Evolutionary conservation across 1,284 basidiomycete genomes (phyloP).

Genomic region (Gymnopus androsaceus): DNA sequence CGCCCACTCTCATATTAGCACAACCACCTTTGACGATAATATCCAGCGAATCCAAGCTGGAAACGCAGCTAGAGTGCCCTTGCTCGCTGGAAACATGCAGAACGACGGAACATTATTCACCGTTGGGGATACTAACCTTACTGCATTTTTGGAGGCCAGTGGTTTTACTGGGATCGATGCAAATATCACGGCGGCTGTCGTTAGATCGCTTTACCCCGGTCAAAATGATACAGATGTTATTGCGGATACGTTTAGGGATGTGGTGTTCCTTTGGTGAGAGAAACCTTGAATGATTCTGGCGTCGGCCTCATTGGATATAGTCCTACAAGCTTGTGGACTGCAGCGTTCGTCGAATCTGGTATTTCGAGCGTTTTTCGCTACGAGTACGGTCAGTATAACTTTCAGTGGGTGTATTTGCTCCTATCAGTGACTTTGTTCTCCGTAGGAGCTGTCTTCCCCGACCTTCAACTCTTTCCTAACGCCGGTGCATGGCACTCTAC

Average conservation of each 20-base stretch:
- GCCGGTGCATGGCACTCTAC: slow-evolving; percentile 22
- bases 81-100: slow-evolving; percentile 19
- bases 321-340: slow-evolving; percentile 20
- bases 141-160: slow-evolving; percentile 14
- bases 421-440: neutral
- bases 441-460: slow-evolving; percentile 21
- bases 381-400: slow-evolving; percentile 13
- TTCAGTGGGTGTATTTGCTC: too few relatives aligned
- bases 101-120: slow-evolving; percentile 22
- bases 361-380: slow-evolving; percentile 19
- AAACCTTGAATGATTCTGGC: too few relatives aligned
- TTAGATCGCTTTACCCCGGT: slow-evolving; percentile 19
- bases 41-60: slow-evolving; percentile 15
- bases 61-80: too few relatives aligned
- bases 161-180: neutral
- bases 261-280: slow-evolving; percentile 18
- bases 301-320: too few relatives aligned
- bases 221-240: too few relatives aligned
- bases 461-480: slow-evolving; percentile 20
- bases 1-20: slow-evolving; percentile 3
- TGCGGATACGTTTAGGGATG: slow-evolving; percentile 14
- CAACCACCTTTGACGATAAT: slow-evolving; percentile 16
- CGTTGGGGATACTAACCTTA: slow-evolving; percentile 15
- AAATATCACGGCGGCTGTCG: slow-evolving; percentile 6
- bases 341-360: too few relatives aligned